Evolutionary conservation across 176 grass and related monocot species (phyloP).

Genomic region (Leersia perrieri): DNA sequence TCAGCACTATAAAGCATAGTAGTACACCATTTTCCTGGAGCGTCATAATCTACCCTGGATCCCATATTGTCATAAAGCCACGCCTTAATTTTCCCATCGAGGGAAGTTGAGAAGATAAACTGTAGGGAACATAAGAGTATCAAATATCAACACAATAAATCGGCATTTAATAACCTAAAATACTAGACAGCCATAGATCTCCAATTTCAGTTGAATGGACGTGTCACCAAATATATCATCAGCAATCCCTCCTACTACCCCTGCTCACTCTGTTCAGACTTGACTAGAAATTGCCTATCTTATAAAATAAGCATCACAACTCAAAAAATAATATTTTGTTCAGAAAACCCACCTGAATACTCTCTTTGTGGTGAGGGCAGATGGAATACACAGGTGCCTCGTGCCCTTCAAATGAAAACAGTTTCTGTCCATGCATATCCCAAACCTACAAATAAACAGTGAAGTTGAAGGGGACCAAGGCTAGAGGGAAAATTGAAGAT

Average conservation of each 20-base stretch:
- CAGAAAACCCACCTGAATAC: conserved; percentile 65
- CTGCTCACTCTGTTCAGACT: conserved; percentile 26
- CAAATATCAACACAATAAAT: conserved; percentile 6
- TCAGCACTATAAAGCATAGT: conserved; percentile 98
- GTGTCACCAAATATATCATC: background rate
- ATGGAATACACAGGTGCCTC: conserved; percentile 95
- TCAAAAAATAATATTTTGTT: conserved; percentile 1
- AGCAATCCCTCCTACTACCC: background rate
- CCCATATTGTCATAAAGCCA: conserved; percentile 98
- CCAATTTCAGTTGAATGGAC: background rate
- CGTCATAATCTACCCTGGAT: conserved; percentile 92
- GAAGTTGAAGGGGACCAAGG: conserved; percentile 30
- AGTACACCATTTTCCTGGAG: conserved; percentile 92
- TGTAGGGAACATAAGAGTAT: conserved; percentile 37
- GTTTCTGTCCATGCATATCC: conserved; percentile 74
- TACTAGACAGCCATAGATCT: background rate
- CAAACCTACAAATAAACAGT: conserved; percentile 65
- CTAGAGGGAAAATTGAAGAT: conserved; percentile 9
- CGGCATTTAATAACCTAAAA: background rate
- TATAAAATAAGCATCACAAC: conserved; percentile 18
- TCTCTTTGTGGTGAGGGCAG: conserved; percentile 93
- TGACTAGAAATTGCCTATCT: background rate
- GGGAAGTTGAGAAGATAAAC: conserved; percentile 98
- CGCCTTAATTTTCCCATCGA: conserved; percentile 98
- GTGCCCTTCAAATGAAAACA: conserved; percentile 86